Base-by-base conservation (phyloP, 306 rosid species). In the Herpetospermum pedunculosum region DNA sequence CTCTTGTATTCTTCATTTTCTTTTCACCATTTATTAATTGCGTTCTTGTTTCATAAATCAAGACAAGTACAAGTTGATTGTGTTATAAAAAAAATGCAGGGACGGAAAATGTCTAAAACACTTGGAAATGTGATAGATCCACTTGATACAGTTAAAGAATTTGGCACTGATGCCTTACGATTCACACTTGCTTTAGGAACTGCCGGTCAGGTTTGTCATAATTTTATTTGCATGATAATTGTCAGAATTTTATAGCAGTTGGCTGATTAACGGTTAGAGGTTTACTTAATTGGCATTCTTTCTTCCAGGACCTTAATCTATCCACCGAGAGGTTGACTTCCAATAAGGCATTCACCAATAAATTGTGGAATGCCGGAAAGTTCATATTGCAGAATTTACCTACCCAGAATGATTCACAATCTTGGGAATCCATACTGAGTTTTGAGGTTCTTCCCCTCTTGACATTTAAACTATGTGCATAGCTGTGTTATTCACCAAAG, bases 291-390 rank as follows among this genome's bases (percentile, higher is more conserved):
- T 68, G 2, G 1, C 49, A 4, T 44, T 35, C 19, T 75, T 83
- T 71, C 25, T 64, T 80, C 32, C 86, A 93, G 98, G 98, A 93
- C 77, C 98, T 93, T 81, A 93, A 91, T 89, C 88, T 93, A 78
- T 93, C 98, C 69, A 80, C 78, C 18, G 98, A 91, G 83, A 84
- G 96, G 75, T 78, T 93, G 85, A 85, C 90, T 43, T 83, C 98
- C 75, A 91, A 93, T 81, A 93, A 91, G 84, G 97, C 96, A 54
- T 91, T 93, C 85, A 93, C 98, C 26, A 93, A 93, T 86, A 93
- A 93, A 84, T 81, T 93, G 68, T 93, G 98, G 98, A 93, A 93
- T 70, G 98, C 98, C 38, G 97, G 98, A 64, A 93, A 93, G 78
- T 93, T 91, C 78, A 75, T 93, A 64, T 83, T 93, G 72, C 97